phyloP scores from a whole-genome alignment of 208 protist genomes.

The Trypanosoma cruzi region DNA sequence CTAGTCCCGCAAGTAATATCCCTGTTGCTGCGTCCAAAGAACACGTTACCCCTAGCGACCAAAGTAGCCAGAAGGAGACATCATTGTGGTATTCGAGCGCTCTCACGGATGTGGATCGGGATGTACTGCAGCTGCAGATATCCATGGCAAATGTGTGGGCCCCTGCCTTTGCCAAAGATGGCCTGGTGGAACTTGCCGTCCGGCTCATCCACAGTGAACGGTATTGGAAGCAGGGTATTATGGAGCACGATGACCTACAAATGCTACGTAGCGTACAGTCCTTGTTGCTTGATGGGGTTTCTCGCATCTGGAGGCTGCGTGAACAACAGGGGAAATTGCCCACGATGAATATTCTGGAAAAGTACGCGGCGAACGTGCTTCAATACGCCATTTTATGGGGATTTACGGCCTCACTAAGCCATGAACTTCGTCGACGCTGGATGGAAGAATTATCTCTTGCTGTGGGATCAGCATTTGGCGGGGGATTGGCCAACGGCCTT shows the following conservation, averaged over 20 bases:
- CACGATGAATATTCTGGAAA: slow-evolving; percentile 32
- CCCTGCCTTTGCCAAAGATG: slow-evolving; percentile 80
- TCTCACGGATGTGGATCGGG: slow-evolving; percentile 23
- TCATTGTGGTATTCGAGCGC: not conserved
- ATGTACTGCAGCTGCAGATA: slow-evolving; percentile 84
- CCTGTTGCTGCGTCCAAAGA: not conserved
- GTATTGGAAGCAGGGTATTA: slow-evolving; percentile 88
- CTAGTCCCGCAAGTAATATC: not conserved
- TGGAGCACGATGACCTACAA: slow-evolving; percentile 94
- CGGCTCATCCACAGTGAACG: slow-evolving; percentile 47
- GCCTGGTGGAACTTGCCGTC: slow-evolving; percentile 84
- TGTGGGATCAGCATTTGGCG: slow-evolving; percentile 24
- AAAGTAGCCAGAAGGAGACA: not conserved
- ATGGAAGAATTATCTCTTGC: slow-evolving; percentile 53
- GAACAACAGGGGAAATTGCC: slow-evolving; percentile 45
- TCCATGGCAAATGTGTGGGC: slow-evolving; percentile 80
- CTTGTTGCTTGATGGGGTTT: slow-evolving; percentile 92
- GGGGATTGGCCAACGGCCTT: slow-evolving; percentile 17
- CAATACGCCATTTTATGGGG: slow-evolving; percentile 96
- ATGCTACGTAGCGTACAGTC: slow-evolving; percentile 92
- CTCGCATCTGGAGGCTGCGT: slow-evolving; percentile 91
- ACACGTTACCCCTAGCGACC: not conserved
- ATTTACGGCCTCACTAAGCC: slow-evolving; percentile 80
- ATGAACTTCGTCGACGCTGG: slow-evolving; percentile 62
- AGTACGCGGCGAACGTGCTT: slow-evolving; percentile 81